phyloP scores from a whole-genome alignment of 805 yeast species.

The Starmerella kuoi region DNA sequence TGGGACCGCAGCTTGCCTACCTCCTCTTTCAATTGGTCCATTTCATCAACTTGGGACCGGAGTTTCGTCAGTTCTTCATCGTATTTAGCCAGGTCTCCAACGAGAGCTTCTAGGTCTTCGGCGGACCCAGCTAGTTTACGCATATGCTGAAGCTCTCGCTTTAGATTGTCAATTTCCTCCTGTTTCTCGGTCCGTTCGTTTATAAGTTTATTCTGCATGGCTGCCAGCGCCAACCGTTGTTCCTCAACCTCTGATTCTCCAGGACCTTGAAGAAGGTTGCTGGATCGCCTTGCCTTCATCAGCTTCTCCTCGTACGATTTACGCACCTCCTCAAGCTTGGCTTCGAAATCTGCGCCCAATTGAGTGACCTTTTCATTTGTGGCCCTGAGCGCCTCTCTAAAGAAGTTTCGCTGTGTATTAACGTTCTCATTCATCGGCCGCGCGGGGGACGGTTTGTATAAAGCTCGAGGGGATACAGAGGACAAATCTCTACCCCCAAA shows the following conservation, averaged over 20 bases:
- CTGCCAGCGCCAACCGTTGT: slow-evolving; percentile 28
- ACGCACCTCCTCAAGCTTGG: slow-evolving; percentile 18
- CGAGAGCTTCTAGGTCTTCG: slow-evolving; percentile 15
- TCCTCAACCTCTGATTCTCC: slow-evolving; percentile 22
- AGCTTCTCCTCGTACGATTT: slow-evolving; percentile 21
- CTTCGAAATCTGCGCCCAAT: slow-evolving; percentile 19
- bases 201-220: slow-evolving; percentile 28
- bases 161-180: slow-evolving; percentile 14
- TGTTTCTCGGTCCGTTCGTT: slow-evolving; percentile 22
- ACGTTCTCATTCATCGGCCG: slow-evolving; percentile 11
- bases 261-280: slow-evolving; percentile 1
- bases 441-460: slow-evolving; percentile 17
- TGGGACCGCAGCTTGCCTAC: slow-evolving; percentile 16
- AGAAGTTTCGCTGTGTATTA: slow-evolving; percentile 23
- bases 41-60: slow-evolving; percentile 21
- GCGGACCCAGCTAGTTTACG: slow-evolving; percentile 16
- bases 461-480: neutral
- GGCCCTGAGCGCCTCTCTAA: slow-evolving; percentile 22
- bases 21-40: slow-evolving; percentile 26
- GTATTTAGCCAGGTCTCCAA: slow-evolving; percentile 18
- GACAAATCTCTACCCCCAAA: neutral
- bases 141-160: slow-evolving; percentile 19
- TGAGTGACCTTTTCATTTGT: slow-evolving; percentile 23
- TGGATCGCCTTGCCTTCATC: slow-evolving; percentile 19
- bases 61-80: slow-evolving; percentile 23